A percentile compares a stretch with the other conserved stretches of the same genome.
These are phyloP conservation scores for Toxoplasma gondii DNA, from an alignment of 169 alveolate genomes.

Conservation along the genomic window DNA sequence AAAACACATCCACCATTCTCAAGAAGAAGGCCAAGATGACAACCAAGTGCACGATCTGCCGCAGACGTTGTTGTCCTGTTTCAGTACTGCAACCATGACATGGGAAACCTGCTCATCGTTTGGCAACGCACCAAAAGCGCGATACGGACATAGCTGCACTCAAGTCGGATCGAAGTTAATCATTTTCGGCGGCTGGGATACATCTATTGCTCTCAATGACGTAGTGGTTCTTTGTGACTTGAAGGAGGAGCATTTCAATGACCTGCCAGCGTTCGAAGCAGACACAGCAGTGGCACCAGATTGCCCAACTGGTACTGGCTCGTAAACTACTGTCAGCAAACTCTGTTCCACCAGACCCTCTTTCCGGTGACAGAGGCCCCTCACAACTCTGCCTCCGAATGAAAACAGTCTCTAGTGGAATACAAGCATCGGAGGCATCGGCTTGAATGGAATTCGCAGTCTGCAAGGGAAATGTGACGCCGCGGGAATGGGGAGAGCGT, in stretches of 20 bases:
- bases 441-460: no score
- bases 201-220: neutral
- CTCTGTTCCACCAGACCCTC: neutral
- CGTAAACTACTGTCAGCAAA: neutral
- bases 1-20: neutral
- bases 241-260: neutral
- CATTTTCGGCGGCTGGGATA: constrained; percentile 36
- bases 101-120: constrained; percentile 6
- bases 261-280: neutral
- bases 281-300: neutral
- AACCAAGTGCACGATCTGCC: neutral
- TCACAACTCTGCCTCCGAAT: no score
- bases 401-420: no score
- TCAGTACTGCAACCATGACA: neutral
- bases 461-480: no score
- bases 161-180: neutral
- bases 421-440: no score
- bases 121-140: constrained; percentile 26
- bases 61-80: neutral
- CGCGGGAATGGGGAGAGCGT: no score
- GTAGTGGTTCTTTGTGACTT: constrained; percentile 7
- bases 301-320: no score
- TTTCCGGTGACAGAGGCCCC: neutral
- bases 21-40: neutral
- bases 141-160: constrained; percentile 24